phyloP scores from a whole-genome alignment of 2,329 filamentous ascomycete genomes.

The Hyphodiscus sp. region DNA sequence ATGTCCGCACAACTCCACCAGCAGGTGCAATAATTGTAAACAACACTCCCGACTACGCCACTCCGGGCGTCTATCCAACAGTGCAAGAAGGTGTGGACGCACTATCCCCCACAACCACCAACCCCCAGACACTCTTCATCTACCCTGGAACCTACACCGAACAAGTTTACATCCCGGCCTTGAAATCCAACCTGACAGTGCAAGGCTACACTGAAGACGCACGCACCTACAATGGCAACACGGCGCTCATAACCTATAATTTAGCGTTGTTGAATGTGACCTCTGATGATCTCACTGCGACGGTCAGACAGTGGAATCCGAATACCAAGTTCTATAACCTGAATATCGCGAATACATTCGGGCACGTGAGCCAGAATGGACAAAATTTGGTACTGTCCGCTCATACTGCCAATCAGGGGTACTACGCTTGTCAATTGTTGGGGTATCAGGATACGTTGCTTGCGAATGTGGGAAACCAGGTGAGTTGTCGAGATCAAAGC shows the following conservation, averaged over 20 bases:
- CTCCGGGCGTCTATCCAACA: no score
- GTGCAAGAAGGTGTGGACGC: no score
- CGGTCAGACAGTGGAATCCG: conserved; percentile 29
- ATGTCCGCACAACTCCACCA: no score
- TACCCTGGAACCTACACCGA: conserved; percentile 45
- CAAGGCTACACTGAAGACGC: conserved; percentile 46
- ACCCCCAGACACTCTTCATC: no score
- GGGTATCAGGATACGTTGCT: conserved; percentile 52
- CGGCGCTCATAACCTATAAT: conserved; percentile 38
- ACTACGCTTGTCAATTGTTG: conserved; percentile 48
- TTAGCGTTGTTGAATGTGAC: conserved; percentile 35
- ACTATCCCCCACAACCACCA: no score
- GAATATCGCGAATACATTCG: conserved; percentile 36
- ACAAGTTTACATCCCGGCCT: conserved; percentile 45
- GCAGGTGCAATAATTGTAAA: no score
- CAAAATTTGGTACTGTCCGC: conserved; percentile 49
- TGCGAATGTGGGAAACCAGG: conserved; percentile 41
- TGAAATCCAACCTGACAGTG: conserved; percentile 43
- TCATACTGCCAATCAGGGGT: conserved; percentile 44
- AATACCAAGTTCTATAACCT: conserved; percentile 54
- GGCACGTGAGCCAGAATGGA: conserved; percentile 32
- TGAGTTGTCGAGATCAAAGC: no score
- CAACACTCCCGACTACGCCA: no score
- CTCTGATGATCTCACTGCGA: conserved; percentile 36
- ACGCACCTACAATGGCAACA: conserved; percentile 40